Evolutionary conservation across 2,329 filamentous ascomycete species (phyloP).

Genomic region (Aspergillus sp.): DNA sequence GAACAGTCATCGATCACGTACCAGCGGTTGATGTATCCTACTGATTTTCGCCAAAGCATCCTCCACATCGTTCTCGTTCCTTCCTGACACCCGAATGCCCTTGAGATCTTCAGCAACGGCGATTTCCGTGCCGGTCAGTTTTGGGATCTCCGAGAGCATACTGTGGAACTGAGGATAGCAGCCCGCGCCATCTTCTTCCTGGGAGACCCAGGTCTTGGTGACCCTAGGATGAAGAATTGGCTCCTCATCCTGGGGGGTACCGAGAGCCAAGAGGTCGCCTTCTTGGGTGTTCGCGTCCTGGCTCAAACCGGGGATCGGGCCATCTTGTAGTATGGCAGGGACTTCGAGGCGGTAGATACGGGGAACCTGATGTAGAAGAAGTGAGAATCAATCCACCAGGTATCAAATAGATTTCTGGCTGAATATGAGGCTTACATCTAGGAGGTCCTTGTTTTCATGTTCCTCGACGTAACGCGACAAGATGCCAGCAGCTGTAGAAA

Average conservation of each 20-base stretch:
- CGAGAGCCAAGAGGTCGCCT: conserved; percentile 12
- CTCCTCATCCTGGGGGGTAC: conserved; percentile 18
- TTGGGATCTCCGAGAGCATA: conserved; percentile 22
- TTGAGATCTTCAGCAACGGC: conserved; percentile 19
- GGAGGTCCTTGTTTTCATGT: conserved; percentile 30
- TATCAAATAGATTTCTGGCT: neutral
- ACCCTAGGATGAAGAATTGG: conserved; percentile 9
- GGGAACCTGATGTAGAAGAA: conserved; percentile 18
- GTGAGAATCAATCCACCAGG: neutral
- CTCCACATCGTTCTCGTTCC: conserved; percentile 22
- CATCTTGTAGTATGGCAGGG: conserved; percentile 13
- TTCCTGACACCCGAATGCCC: conserved; percentile 27
- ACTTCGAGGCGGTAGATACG: conserved; percentile 28
- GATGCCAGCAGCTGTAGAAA: conserved; percentile 11
- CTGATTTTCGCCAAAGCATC: conserved; percentile 28
- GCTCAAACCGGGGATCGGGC: neutral
- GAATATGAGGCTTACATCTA: conserved; percentile 28
- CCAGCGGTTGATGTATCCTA: conserved; percentile 29
- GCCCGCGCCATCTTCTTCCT: conserved; percentile 21
- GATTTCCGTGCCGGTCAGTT: conserved; percentile 29
- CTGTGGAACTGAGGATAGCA: conserved; percentile 22
- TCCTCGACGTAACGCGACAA: conserved; percentile 28
- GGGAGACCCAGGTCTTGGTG: conserved; percentile 26
- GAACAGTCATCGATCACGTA: conserved; percentile 15
- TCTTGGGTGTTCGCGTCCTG: conserved; percentile 2